phyloP scores from a whole-genome alignment of 495 filamentous ascomycete genomes.

The Barbatosphaeria neglecta region DNA sequence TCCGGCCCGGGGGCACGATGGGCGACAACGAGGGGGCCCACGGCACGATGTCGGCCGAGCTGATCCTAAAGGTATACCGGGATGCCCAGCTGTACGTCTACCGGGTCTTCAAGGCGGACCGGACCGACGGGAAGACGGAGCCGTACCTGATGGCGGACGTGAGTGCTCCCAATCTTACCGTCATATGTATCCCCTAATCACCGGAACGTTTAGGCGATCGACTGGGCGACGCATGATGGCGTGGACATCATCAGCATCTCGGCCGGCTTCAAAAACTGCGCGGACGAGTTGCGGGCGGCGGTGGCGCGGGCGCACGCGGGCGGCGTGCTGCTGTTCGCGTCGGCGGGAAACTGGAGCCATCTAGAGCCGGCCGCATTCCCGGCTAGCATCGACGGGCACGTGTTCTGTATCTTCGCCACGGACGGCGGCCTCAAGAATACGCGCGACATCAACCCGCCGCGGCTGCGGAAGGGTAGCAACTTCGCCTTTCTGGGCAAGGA shows the following conservation, averaged over 20 bases:
- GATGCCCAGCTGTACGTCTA: background rate
- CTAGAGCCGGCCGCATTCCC: background rate
- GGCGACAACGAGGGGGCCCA: background rate
- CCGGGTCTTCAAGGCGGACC: background rate
- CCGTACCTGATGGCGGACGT: background rate
- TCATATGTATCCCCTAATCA: no score
- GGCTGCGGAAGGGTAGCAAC: background rate
- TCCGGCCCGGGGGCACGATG: background rate
- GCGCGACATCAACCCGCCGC: background rate
- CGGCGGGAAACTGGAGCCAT: background rate
- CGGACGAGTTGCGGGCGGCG: background rate
- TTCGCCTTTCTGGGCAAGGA: background rate
- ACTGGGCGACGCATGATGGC: background rate
- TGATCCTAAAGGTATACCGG: background rate
- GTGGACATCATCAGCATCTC: background rate
- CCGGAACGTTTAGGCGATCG: background rate
- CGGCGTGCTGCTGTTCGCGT: background rate
- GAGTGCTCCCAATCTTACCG: background rate
- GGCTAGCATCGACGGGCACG: background rate
- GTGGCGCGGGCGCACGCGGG: background rate
- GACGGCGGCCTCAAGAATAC: background rate
- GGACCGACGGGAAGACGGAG: background rate
- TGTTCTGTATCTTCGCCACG: background rate
- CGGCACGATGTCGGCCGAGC: background rate
- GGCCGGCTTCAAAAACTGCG: background rate